Evolutionary conservation across 768 basidiomycete species (phyloP), one percentile per base, ranked within the genome.

Genomic region (Kwoniella heveanensis): DNA sequence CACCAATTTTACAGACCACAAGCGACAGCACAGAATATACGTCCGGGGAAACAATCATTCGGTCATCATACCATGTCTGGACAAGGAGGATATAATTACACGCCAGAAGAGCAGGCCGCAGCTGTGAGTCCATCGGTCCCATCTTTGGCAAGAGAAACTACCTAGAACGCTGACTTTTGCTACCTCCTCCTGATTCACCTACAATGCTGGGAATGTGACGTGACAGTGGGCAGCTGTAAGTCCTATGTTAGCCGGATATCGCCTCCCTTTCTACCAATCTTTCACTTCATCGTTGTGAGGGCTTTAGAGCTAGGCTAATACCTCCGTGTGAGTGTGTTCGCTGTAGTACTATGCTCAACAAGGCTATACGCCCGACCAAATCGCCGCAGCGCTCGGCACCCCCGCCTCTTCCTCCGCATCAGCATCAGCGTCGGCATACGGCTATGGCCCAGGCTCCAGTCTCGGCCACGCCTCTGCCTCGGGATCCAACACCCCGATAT

Each of bases 141-240:
- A n/a, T n/a, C n/a, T n/a, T n/a, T n/a, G n/a, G n/a, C n/a, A n/a
- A n/a, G n/a, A n/a, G n/a, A n/a, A n/a, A n/a, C n/a, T n/a, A n/a
- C n/a, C n/a, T n/a, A n/a, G n/a, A n/a, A n/a, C n/a, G n/a, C n/a
- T n/a, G 37, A 39, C 10, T 19, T 9, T 19, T 39, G 37, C 37
- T 39, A 19, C 9, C 37, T 19, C 9, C 37, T 39, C 46, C 7
- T 13, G 32, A 32, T 32, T 32, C 32, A 32, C 32, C 32, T 32
- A n/a, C 32, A 22, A 47, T 47, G 37, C 9, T 19, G 37, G 37
- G 10, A 10, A 39, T 19, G 37, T 9, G 2, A 9, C 37, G n/a
- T n/a, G n/a, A n/a, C 39, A 77, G 76, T 78, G 77, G 77, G 77
- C 77, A 62, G 67, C 73, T 1, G 76, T 74, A 53, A 70, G 76